Base-by-base conservation (phyloP, 495 filamentous ascomycete genomes). In the Penicillium chermesinum region DNA sequence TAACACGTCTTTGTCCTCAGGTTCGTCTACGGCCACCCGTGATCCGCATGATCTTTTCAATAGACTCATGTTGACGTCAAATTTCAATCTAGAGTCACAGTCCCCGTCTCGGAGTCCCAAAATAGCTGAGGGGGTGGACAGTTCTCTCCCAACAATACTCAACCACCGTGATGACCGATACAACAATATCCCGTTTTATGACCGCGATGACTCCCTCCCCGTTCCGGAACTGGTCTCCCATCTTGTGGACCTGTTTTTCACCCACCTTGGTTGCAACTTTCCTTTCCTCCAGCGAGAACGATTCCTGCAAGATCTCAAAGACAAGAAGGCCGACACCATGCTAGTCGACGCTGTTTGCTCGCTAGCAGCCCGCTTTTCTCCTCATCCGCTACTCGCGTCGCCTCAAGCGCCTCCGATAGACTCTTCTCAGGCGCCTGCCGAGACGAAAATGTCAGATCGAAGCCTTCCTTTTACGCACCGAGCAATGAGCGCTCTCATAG, bases 261-360 rank as follows among this genome's bases (percentile, higher is more conserved):
- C 72, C 13, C 81, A 88, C 54, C 72, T 91, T 3, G 87, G 87
- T 9, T 89, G 84, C 67, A 91, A 81, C 51, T 94, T 89, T 63
- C 88, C 85, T 0, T 94, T 94, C 54, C 59, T 91, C 30, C 82
- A 81, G 32, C 77, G 78, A 36, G 80, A 84, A 10, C 73, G 81
- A 21, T 89, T 90, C 50, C 71, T 84, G 5, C 75, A 76, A 37
- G 73, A 86, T 57, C 71, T 94, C 2, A 82, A 83, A 59, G 86
- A 87, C 39, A 89, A 88, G 53, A 78, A 80, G 57, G 74, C 88
- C n/a, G 87, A 91, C 57, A 80, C 86, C 0, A 91, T 94, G 65
- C 67, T 94, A n/a, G 87, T 94, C 13, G 86, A 94, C 59, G 82
- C 88, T 19, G 82, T 91, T 17, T 94, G 88, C 56, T 83, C 87